Conservation (phyloP, 2,329 filamentous ascomycete species). For the Curvularia sp. region DNA sequence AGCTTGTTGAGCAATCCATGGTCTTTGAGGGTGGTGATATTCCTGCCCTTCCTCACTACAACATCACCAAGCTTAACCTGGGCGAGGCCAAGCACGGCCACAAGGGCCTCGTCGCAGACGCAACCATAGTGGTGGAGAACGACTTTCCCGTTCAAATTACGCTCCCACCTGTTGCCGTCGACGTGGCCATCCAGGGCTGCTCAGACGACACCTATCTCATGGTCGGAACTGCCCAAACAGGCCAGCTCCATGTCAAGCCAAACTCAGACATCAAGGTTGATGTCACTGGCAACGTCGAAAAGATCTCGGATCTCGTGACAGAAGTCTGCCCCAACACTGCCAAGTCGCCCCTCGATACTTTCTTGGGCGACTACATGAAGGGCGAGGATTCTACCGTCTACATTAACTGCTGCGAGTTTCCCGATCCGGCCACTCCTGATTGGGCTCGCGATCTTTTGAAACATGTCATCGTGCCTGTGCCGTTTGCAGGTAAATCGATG, state of each 20-base stretch:
- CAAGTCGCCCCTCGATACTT: slow-evolving; percentile 81
- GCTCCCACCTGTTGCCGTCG: slow-evolving; percentile 81
- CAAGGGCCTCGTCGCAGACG: slow-evolving; percentile 78
- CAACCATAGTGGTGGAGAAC: slow-evolving; percentile 75
- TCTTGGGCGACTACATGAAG: slow-evolving; percentile 81
- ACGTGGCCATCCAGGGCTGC: slow-evolving; percentile 86
- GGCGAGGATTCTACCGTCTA: slow-evolving; percentile 81
- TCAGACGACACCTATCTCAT: slow-evolving; percentile 74
- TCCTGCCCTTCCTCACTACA: slow-evolving; percentile 79
- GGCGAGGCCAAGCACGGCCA: slow-evolving; percentile 69
- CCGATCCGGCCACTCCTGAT: slow-evolving; percentile 71
- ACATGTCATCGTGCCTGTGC: slow-evolving; percentile 82
- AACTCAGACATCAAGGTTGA: slow-evolving; percentile 71
- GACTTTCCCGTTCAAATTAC: slow-evolving; percentile 78
- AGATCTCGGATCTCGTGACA: slow-evolving; percentile 76
- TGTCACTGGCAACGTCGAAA: slow-evolving; percentile 73
- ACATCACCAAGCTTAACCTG: slow-evolving; percentile 81
- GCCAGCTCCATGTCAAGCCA: slow-evolving; percentile 70
- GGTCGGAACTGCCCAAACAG: slow-evolving; percentile 77
- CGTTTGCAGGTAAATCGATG: slow-evolving; percentile 81
- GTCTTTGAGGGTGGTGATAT: slow-evolving; percentile 77
- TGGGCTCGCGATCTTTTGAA: slow-evolving; percentile 85
- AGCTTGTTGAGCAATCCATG: slow-evolving; percentile 75
- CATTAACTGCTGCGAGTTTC: slow-evolving; percentile 76
- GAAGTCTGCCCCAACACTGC: slow-evolving; percentile 76